Evolutionary conservation across 345 rosid species (phyloP).

Genomic region (Arabidopsis arenosa): DNA sequence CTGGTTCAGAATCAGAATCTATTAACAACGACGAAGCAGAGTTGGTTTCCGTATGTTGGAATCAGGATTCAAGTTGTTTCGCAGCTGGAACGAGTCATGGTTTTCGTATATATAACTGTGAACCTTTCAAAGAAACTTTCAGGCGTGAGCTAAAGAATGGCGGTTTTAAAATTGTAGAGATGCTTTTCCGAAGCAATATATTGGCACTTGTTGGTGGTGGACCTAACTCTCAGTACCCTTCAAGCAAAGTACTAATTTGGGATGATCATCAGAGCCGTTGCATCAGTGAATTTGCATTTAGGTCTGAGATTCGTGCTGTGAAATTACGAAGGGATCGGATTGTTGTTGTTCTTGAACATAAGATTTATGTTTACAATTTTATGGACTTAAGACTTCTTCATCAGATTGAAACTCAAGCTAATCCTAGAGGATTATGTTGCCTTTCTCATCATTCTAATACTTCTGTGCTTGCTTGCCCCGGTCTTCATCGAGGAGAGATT

Average conservation of each 20-base stretch:
- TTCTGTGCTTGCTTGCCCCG: slow-evolving; percentile 83
- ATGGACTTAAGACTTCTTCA: slow-evolving; percentile 77
- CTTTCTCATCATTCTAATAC: slow-evolving; percentile 78
- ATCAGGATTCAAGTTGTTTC: slow-evolving; percentile 84
- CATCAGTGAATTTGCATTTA: slow-evolving; percentile 80
- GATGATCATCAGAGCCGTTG: slow-evolving; percentile 87
- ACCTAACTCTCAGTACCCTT: slow-evolving; percentile 75
- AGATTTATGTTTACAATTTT: slow-evolving; percentile 75
- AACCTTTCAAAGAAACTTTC: slow-evolving; percentile 79
- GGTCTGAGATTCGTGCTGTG: slow-evolving; percentile 80
- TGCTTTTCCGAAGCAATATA: slow-evolving; percentile 88
- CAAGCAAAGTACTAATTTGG: slow-evolving; percentile 83
- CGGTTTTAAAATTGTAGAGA: slow-evolving; percentile 82
- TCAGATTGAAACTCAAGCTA: slow-evolving; percentile 79
- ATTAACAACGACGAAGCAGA: slow-evolving; percentile 50
- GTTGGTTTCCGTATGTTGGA: slow-evolving; percentile 77
- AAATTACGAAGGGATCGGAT: slow-evolving; percentile 72
- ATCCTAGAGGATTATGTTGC: slow-evolving; percentile 85
- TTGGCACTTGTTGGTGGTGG: slow-evolving; percentile 84
- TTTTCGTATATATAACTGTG: slow-evolving; percentile 78
- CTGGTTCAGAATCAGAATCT: slow-evolving; percentile 46
- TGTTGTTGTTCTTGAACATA: slow-evolving; percentile 87
- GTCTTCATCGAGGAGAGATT: slow-evolving; percentile 76
- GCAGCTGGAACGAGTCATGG: slow-evolving; percentile 77
- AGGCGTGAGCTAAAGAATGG: slow-evolving; percentile 67